Base-by-base conservation (phyloP, 2,329 filamentous ascomycete species). In the Cordyceps farinosa region DNA sequence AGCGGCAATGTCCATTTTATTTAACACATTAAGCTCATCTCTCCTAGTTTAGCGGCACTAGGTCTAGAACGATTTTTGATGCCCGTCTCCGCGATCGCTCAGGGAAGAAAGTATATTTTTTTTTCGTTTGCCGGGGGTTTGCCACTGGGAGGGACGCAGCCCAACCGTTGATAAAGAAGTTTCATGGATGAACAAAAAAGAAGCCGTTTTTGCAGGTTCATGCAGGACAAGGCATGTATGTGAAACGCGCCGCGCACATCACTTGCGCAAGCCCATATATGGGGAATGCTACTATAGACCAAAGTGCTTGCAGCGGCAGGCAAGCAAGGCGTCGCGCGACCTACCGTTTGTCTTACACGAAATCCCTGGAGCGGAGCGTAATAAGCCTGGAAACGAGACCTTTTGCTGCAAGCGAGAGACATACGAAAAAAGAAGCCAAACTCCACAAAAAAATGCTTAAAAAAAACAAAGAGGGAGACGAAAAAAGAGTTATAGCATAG, bases 191-290 rank as follows among this genome's bases (percentile, higher is more conserved):
- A 34, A 9, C 7, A 3, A 15, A 40, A 9, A 50, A 50, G n/a
- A 45, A 45, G 42, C 34, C 34, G 34, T 38, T 38, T 38, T 38
- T 10, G 4, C 34, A 22, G 50, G 32, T 53, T 27, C 34, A 53
- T 40, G 51, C 34, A 34, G 27, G 47, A 15, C 5, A 53, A 4
- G 34, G 29, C 22, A 27, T 40, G 11, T 29, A 53, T 27, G 34
- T 38, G 51, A 53, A 53, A 53, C 51, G 51, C 11, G 51, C 34
- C n/a, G n/a, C 34, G 51, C 51, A 40, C 34, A 53, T 53, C 51
- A 53, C n/a, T 40, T 40, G 15, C 51, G 51, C 34, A 53, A 34
- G n/a, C 34, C 34, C n/a, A 22, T 50, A 45, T 45, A 45, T 22
- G 13, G 15, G 42, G 5, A 10, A 22, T 22, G 42, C 17, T 3